phyloP scores from a whole-genome alignment of 1,139 yeast genomes.

The Barnettozyma hawaiiensis region DNA sequence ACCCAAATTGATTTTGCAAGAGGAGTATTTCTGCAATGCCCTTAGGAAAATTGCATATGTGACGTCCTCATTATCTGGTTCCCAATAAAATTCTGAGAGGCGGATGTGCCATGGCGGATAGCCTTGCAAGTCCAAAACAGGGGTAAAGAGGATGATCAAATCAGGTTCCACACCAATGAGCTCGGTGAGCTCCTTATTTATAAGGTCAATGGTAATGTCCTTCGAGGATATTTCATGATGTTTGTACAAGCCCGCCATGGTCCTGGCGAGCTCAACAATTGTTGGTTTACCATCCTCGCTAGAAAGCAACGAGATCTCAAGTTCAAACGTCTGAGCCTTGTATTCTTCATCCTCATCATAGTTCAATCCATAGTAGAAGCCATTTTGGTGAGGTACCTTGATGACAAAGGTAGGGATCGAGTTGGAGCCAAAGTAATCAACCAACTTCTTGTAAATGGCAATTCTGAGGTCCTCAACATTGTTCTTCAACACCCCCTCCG shows the following conservation, averaged over 20 bases:
- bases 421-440: slow-evolving; percentile 69
- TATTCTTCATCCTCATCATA: slow-evolving; percentile 31
- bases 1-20: slow-evolving; percentile 84
- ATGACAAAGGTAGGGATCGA: slow-evolving; percentile 57
- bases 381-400: slow-evolving; percentile 56
- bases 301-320: slow-evolving; percentile 64
- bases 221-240: slow-evolving; percentile 54
- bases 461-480: slow-evolving; percentile 53
- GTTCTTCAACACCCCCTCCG: slow-evolving; percentile 59
- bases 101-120: slow-evolving; percentile 98
- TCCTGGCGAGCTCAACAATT: slow-evolving; percentile 79
- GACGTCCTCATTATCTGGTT: slow-evolving; percentile 74
- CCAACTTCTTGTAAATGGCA: slow-evolving; percentile 55
- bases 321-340: slow-evolving; percentile 35
- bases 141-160: slow-evolving; percentile 77
- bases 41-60: slow-evolving; percentile 80
- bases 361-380: slow-evolving; percentile 39
- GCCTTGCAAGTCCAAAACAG: slow-evolving; percentile 80
- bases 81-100: slow-evolving; percentile 86
- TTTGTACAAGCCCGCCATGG: slow-evolving; percentile 72
- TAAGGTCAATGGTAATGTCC: slow-evolving; percentile 67
- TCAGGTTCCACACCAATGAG: slow-evolving; percentile 91
- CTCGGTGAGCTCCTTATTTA: slow-evolving; percentile 69
- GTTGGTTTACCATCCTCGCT: slow-evolving; percentile 85
- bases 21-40: slow-evolving; percentile 74